Base-by-base conservation (phyloP, 345 rosid genomes). In the Stellera chamaejasme region DNA sequence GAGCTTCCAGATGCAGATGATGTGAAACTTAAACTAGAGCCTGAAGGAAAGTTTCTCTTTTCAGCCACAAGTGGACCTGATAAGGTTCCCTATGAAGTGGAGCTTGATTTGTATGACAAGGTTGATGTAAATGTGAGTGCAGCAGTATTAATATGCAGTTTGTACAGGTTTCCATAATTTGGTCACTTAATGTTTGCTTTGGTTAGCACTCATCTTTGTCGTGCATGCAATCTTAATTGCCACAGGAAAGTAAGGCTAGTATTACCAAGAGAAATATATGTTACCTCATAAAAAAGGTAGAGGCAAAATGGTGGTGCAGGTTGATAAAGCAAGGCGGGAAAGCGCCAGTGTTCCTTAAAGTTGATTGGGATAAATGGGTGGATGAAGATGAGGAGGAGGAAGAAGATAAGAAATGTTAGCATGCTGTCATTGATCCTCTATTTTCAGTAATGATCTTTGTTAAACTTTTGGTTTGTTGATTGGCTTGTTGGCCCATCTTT, bases 341-440 rank as follows among this genome's bases (percentile, higher is more conserved):
- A 56, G 61, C 82, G 32, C 86, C 86, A 2, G 64, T 68, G 55
- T 83, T 54, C 65, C 45, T 78, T 63, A 76, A 72, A 66, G 80
- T 78, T 64, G 83, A 80, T 60, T 79, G 89, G 83, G 83, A 80
- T 53, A 68, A 72, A 72, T 83, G 85, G 89, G 68, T 83, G 27
- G 79, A 83, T 58, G 82, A 76, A 64, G 83, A 80, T 45, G 86
- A 78, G 55, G 89, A 78, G 36, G 89, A 69, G 72, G 50, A 52
- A 47, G 50, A 52, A 47, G 71, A 47, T 10, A 14, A 27, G 8
- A 66, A 56, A 54, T 1, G 78, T 66, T 52, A 70, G 69, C 50
- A 36, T 10, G 14, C 12, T 39, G 43, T 32, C 15, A 19, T 4
- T 25, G 12, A 26, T 45, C 23, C 4, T 53, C 11, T 53, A 60